Conservation (phyloP, 108 stramenopile genomes). For the Nitzschia sp. region DNA sequence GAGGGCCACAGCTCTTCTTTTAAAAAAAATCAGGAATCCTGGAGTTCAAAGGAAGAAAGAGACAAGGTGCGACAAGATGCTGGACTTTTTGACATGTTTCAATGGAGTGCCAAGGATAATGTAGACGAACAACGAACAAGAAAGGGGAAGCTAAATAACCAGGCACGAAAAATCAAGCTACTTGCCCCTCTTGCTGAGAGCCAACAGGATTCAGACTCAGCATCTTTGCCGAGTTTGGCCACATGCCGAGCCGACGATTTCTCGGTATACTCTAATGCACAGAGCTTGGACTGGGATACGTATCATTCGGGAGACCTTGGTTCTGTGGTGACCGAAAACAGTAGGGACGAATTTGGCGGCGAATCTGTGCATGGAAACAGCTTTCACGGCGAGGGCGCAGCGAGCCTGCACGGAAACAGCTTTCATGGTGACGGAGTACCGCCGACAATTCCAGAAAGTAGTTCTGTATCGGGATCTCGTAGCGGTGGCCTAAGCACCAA, state of each 20-base stretch:
- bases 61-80: background rate
- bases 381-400: background rate
- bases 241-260: conserved; percentile 19
- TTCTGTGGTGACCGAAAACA: conserved; percentile 20
- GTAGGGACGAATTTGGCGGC: background rate
- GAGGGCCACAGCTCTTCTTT: background rate
- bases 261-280: background rate
- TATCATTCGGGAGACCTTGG: conserved; percentile 1
- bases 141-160: conserved; percentile 4
- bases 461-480: background rate
- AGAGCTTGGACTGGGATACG: background rate
- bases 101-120: conserved; percentile 27
- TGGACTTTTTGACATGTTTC: conserved; percentile 20
- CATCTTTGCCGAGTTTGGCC: conserved; percentile 19
- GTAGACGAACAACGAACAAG: conserved; percentile 13
- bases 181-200: background rate
- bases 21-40: conserved; percentile 1
- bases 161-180: background rate
- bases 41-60: background rate
- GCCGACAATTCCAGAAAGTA: too few species aligned
- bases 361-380: background rate
- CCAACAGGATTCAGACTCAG: conserved; percentile 1
- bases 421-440: background rate
- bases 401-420: too few species aligned
- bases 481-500: background rate